These are phyloP conservation scores for Tephrocybe sp. DNA, from an alignment of 768 basidiomycete genomes.

Conservation along the genomic window DNA sequence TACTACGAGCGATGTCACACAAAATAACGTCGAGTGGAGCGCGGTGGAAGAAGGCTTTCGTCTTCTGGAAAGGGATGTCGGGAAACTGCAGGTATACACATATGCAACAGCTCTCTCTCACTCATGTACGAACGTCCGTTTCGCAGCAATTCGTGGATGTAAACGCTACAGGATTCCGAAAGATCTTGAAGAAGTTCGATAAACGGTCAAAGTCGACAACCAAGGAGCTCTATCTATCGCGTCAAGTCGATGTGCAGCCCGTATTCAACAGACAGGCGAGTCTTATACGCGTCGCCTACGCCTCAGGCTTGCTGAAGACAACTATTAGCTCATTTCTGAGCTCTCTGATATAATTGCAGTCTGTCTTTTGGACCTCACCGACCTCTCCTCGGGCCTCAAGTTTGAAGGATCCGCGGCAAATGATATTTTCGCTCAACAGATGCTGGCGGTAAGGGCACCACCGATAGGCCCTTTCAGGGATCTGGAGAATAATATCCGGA, in stretches of 20 bases:
- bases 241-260: constrained; percentile 98
- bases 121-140: constrained; percentile 20
- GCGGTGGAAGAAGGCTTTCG: constrained; percentile 97
- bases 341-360: constrained; percentile 89
- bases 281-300: constrained; percentile 4
- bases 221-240: constrained; percentile 94
- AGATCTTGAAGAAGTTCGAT: constrained; percentile 98
- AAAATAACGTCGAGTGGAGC: constrained; percentile 86
- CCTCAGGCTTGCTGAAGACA: constrained; percentile 7
- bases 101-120: constrained; percentile 14
- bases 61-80: constrained; percentile 89
- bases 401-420: constrained; percentile 79
- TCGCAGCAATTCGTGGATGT: constrained; percentile 93
- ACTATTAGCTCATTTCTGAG: constrained; percentile 83
- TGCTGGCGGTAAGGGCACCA: constrained; percentile 59
- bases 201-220: constrained; percentile 93
- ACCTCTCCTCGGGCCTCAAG: constrained; percentile 70
- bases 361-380: constrained; percentile 76
- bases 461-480: constrained; percentile 80
- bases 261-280: constrained; percentile 92
- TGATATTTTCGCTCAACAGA: constrained; percentile 73
- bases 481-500: constrained; percentile 83
- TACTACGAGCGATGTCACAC: constrained; percentile 54
- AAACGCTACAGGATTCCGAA: constrained; percentile 94
- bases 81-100: constrained; percentile 81